Conservation (phyloP, 306 rosid species). For the Casuarina equisetifolia region DNA sequence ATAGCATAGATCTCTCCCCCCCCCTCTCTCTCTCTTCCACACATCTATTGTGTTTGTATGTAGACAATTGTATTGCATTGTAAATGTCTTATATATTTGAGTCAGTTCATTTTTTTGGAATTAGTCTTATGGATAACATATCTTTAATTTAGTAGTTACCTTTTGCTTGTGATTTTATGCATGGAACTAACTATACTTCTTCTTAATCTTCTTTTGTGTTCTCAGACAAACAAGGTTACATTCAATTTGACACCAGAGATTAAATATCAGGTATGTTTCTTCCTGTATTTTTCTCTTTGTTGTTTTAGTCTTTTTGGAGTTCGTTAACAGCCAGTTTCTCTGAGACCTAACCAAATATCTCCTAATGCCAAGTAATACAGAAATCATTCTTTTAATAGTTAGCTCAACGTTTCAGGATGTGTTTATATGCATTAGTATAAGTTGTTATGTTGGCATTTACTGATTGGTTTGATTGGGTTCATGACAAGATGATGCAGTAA, state of each 20-base stretch:
- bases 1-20: conserved; percentile 27
- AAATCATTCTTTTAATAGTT: neutral
- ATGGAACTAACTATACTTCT: conserved; percentile 11
- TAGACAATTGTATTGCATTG: conserved; percentile 2
- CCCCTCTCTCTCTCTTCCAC: conserved; percentile 8
- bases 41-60: conserved; percentile 6
- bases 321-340: neutral
- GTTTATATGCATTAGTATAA: neutral
- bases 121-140: neutral
- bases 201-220: conserved; percentile 27
- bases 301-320: conserved; percentile 9
- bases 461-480: neutral
- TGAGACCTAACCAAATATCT: neutral
- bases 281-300: conserved; percentile 9
- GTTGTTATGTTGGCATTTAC: neutral
- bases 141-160: neutral
- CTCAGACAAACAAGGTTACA: conserved; percentile 87
- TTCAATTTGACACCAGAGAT: conserved; percentile 94
- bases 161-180: conserved; percentile 26
- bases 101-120: neutral
- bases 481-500: neutral
- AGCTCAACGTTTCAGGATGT: neutral
- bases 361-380: neutral
- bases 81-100: conserved; percentile 15
- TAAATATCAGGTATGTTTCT: conserved; percentile 75